These are phyloP conservation scores for Xylariaceae sp. DNA, from an alignment of 2,329 filamentous ascomycete genomes.

Conservation along the genomic window DNA sequence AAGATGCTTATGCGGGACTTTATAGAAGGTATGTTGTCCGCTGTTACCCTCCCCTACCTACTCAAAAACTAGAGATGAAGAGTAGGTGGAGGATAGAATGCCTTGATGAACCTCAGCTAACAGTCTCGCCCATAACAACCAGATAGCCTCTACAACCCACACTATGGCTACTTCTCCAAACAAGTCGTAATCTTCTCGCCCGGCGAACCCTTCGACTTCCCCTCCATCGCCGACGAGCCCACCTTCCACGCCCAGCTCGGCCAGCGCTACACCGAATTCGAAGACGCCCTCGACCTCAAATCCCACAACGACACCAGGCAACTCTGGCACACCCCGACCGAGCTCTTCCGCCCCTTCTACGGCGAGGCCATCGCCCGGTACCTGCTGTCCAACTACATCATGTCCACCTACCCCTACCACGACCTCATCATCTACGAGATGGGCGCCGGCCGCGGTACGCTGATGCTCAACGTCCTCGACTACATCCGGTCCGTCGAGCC, in stretches of 20 bases:
- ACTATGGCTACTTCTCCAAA: constrained; percentile 95
- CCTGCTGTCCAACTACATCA: constrained; percentile 91
- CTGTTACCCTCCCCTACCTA: background rate
- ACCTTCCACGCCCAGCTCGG: constrained; percentile 77
- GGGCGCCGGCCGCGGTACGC: constrained; percentile 92
- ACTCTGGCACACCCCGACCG: constrained; percentile 97
- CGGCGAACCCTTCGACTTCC: constrained; percentile 88
- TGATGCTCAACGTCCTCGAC: constrained; percentile 98
- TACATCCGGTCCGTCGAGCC: constrained; percentile 88
- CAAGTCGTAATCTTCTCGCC: constrained; percentile 95
- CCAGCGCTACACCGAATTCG: constrained; percentile 81
- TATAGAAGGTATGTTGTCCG: constrained; percentile 68
- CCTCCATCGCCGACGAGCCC: constrained; percentile 72
- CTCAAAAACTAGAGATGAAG: no score
- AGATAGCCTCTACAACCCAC: constrained; percentile 93
- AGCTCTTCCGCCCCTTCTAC: constrained; percentile 94
- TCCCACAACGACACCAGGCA: constrained; percentile 73
- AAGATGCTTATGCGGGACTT: constrained; percentile 99
- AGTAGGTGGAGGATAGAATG: background rate
- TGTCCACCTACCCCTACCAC: constrained; percentile 90
- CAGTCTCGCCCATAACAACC: constrained; percentile 12
- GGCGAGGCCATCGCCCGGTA: constrained; percentile 97
- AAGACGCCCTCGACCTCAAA: constrained; percentile 75
- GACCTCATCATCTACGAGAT: constrained; percentile 98
- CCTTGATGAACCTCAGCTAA: constrained; percentile 3